These are phyloP conservation scores for Naematelia aurantialba DNA, from an alignment of 768 basidiomycete species.

Conservation along the genomic window DNA sequence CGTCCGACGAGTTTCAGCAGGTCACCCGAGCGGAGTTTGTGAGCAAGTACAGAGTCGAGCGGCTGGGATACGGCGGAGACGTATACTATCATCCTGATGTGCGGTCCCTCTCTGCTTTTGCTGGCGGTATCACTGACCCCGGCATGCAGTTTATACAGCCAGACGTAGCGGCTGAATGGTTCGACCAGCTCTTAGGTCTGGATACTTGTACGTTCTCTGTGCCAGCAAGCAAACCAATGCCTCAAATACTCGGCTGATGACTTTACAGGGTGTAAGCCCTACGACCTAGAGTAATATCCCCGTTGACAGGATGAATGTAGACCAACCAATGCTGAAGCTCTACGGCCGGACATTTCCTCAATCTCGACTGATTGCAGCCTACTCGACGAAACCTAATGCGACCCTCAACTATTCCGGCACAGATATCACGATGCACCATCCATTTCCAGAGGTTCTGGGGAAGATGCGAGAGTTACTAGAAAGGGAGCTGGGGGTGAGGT, in stretches of 20 bases:
- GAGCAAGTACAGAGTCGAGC: conserved; percentile 16
- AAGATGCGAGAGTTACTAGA: conserved; percentile 49
- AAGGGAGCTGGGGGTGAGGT: conserved; percentile 44
- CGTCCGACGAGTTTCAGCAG: conserved; percentile 39
- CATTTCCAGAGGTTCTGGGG: conserved; percentile 47
- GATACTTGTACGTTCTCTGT: conserved; percentile 47
- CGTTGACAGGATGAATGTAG: conserved; percentile 27
- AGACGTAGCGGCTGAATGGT: conserved; percentile 45
- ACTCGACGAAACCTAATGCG: conserved; percentile 46
- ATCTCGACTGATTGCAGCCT: conserved; percentile 52
- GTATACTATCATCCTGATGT: conserved; percentile 42
- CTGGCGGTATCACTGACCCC: background rate
- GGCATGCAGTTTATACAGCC: conserved; percentile 41
- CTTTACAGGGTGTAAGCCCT: conserved; percentile 29
- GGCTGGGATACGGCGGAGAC: conserved; percentile 36
- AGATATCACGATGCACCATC: conserved; percentile 49
- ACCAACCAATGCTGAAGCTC: conserved; percentile 53
- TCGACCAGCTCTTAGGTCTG: conserved; percentile 45
- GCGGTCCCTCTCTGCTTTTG: conserved; percentile 1
- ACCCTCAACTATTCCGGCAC: conserved; percentile 52
- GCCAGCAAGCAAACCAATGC: too few relatives aligned
- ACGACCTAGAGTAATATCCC: too few relatives aligned
- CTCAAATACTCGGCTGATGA: too few relatives aligned
- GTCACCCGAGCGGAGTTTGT: conserved; percentile 25
- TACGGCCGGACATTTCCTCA: conserved; percentile 53